Conservation (phyloP, 208 protist genomes). For the Borovskyia barvae region DNA sequence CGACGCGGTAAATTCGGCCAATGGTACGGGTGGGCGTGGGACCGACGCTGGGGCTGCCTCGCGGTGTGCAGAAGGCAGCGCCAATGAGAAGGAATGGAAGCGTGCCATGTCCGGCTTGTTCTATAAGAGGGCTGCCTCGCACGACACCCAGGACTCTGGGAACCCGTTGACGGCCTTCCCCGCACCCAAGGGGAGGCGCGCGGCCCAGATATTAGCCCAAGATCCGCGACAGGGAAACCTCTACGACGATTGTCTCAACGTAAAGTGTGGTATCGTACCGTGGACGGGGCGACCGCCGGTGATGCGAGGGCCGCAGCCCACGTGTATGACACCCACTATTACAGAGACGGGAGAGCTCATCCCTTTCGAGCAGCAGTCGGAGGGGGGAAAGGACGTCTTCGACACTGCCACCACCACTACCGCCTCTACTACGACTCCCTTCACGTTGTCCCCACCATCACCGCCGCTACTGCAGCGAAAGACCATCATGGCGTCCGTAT, state of each 20-base stretch:
- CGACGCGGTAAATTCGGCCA: too few species aligned
- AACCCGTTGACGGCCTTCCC: conserved; percentile 12
- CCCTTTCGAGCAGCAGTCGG: conserved; percentile 22
- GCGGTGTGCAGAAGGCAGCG: too few species aligned
- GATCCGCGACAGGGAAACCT: conserved; percentile 9
- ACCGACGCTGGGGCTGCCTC: too few species aligned
- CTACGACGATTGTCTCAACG: conserved; percentile 10
- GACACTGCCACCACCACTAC: conserved; percentile 27
- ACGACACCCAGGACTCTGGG: too few species aligned
- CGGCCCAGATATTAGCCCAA: background rate
- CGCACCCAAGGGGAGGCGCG: background rate
- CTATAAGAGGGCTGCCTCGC: too few species aligned
- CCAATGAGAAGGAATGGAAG: too few species aligned
- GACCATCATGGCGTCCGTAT: background rate
- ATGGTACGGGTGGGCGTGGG: too few species aligned
- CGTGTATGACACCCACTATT: conserved; percentile 18
- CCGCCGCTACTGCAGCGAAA: background rate
- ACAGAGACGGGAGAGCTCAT: conserved; percentile 12
- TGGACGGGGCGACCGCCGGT: conserved; percentile 27
- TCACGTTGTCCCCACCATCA: background rate
- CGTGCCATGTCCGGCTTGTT: too few species aligned
- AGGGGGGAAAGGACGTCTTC: conserved; percentile 11
- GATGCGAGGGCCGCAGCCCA: conserved; percentile 23
- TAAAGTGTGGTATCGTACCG: conserved; percentile 21
- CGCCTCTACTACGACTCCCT: background rate